Conservation (phyloP, 2,329 filamentous ascomycete species). For the Apiospora marii region DNA sequence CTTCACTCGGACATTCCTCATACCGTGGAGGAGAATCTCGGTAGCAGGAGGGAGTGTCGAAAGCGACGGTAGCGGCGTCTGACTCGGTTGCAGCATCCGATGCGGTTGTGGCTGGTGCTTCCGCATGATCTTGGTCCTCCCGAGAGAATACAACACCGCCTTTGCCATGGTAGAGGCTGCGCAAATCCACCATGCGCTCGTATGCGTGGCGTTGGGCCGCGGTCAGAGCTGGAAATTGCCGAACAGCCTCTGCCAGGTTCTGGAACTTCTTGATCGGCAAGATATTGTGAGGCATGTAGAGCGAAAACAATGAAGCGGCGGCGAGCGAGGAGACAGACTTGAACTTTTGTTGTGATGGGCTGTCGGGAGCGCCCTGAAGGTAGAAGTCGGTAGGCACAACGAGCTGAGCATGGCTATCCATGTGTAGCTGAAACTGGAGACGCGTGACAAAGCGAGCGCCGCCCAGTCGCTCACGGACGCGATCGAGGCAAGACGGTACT, state of each 20-base stretch:
- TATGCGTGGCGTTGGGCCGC: constrained; percentile 19
- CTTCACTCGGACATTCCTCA: neutral
- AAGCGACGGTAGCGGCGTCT: neutral
- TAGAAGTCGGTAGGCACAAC: neutral
- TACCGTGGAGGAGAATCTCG: constrained; percentile 9
- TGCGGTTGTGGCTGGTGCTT: neutral
- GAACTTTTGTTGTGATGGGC: neutral
- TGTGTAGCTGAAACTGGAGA: constrained; percentile 10
- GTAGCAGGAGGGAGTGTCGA: constrained; percentile 10
- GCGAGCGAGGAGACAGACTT: neutral
- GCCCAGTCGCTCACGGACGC: neutral
- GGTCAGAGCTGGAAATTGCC: neutral
- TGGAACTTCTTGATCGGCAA: neutral
- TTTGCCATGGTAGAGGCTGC: constrained; percentile 12
- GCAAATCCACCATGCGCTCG: constrained; percentile 19
- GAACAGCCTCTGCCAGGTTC: neutral
- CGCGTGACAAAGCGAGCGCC: constrained; percentile 9
- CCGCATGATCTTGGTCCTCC: neutral
- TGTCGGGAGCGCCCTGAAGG: neutral
- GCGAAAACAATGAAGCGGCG: neutral
- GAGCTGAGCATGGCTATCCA: neutral
- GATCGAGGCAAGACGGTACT: neutral
- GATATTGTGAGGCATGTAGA: constrained; percentile 13
- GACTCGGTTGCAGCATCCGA: neutral
- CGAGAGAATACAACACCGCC: neutral